Percentiles rank a stretch among this genome's conserved stretches.
These are phyloP conservation scores for Russula virescens DNA, from an alignment of 768 basidiomycete genomes.

Conservation along the genomic window DNA sequence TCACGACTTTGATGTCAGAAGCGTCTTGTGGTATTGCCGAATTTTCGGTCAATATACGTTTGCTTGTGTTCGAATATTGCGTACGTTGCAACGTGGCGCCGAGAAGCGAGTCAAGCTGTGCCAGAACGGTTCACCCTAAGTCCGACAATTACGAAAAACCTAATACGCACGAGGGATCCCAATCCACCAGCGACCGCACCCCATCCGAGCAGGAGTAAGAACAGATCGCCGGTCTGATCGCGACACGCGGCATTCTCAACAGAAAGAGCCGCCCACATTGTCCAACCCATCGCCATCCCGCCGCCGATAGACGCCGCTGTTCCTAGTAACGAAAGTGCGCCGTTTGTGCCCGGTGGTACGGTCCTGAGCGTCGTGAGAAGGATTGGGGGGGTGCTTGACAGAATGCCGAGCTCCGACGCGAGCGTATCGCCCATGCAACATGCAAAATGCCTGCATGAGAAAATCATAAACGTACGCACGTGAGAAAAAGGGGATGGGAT, in stretches of 20 bases:
- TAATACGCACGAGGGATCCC: constrained; percentile 66
- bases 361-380: constrained; percentile 71
- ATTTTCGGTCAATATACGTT: constrained; percentile 59
- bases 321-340: constrained; percentile 72
- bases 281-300: constrained; percentile 63
- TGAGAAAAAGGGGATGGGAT: not conserved
- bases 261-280: constrained; percentile 50
- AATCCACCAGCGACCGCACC: constrained; percentile 63
- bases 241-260: constrained; percentile 58
- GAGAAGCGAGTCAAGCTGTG: constrained; percentile 75
- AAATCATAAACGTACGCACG: not conserved
- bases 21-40: constrained; percentile 28
- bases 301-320: constrained; percentile 68
- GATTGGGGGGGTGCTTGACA: constrained; percentile 60
- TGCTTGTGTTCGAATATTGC: constrained; percentile 56
- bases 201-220: constrained; percentile 46
- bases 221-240: constrained; percentile 33
- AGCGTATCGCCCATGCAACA: constrained; percentile 90
- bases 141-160: not conserved
- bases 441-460: constrained; percentile 64
- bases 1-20: constrained; percentile 49
- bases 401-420: constrained; percentile 88
- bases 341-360: constrained; percentile 90
- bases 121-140: not conserved
- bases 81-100: constrained; percentile 86